Base-by-base conservation (phyloP, 352 stramenopile genomes). In the Pythium diclinum region DNA sequence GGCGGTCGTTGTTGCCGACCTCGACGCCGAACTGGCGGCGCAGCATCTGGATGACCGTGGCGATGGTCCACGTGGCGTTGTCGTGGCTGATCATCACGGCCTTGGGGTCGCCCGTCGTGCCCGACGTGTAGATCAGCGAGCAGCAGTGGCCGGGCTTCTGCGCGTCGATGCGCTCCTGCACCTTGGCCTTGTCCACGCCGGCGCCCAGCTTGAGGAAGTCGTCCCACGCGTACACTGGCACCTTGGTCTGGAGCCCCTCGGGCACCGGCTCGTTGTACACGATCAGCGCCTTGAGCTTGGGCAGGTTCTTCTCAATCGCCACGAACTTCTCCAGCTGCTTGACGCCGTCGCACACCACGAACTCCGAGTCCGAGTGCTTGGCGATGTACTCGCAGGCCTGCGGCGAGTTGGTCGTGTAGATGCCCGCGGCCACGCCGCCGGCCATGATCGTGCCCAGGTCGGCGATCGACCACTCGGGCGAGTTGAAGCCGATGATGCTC, bases 1-100 rank as follows among this genome's bases (percentile, higher is more conserved):
- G 69, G 28, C 86, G 81, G 61, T 96, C 78, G 6, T 63, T 63
- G 66, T 87, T 89, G 71, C 72, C 57, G 60, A 94, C 80, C 23
- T 85, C 21, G 48, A 84, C 48, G 54, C 75, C 74, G 56, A 85
- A 84, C 61, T 85, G 79, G 42, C 68, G 72, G 61, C 88, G 77
- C 46, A 93, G 73, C 75, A 88, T 85, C 33, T 56, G 65, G 3
- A 88, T 59, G 59, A 95, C 81, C 51, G 74, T 83, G 40, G 71
- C 58, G 53, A 91, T 85, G 21, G 85, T 96, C 87, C 85, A 97
- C 6, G 84, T 84, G 13, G 98, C 76, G 72, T 98, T 98, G 76
- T 98, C 93, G 79, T 98, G 91, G 51, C 87, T 97, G 62, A 98
- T 93, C 94, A 98, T 98, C 28, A 98, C 95, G 25, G 91, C 94